Conservation (phyloP, 345 rosid species). For the Melaleuca alternifolia region DNA sequence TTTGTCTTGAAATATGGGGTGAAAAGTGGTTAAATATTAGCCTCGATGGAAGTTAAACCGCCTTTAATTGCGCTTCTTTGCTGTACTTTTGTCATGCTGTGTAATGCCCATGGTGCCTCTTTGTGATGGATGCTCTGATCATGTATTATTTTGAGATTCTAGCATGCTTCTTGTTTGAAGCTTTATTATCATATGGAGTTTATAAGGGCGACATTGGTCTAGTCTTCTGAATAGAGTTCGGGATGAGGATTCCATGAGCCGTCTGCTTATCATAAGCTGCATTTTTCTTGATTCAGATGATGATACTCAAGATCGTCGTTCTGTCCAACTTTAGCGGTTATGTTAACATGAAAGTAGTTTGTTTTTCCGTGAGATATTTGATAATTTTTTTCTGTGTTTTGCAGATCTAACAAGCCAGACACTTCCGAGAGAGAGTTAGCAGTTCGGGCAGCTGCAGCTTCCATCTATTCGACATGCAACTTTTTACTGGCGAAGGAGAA, state of each 20-base stretch:
- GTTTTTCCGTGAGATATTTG: not conserved
- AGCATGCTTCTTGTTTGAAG: not conserved
- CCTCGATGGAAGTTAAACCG: not conserved
- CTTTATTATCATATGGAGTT: not conserved
- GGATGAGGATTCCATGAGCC: not conserved
- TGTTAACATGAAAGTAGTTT: not conserved
- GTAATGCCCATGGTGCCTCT: not conserved
- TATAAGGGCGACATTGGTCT: not conserved
- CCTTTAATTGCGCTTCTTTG: not conserved
- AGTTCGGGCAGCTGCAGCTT: constrained; percentile 94
- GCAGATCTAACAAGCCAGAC: constrained; percentile 39
- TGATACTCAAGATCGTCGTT: not conserved
- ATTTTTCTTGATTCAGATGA: not conserved
- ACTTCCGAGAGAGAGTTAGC: constrained; percentile 50
- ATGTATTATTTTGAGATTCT: not conserved
- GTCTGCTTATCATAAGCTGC: not conserved
- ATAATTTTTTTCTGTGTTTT: not conserved
- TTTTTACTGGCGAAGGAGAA: constrained; percentile 61
- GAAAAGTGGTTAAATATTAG: not conserved
- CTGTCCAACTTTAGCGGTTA: not conserved
- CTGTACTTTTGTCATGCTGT: not conserved
- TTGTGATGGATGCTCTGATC: not conserved
- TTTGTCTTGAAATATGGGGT: not conserved
- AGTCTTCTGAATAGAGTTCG: not conserved
- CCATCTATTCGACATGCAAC: constrained; percentile 82